Conservation (phyloP, 495 filamentous ascomycete genomes). For the Amorphotheca resinae region DNA sequence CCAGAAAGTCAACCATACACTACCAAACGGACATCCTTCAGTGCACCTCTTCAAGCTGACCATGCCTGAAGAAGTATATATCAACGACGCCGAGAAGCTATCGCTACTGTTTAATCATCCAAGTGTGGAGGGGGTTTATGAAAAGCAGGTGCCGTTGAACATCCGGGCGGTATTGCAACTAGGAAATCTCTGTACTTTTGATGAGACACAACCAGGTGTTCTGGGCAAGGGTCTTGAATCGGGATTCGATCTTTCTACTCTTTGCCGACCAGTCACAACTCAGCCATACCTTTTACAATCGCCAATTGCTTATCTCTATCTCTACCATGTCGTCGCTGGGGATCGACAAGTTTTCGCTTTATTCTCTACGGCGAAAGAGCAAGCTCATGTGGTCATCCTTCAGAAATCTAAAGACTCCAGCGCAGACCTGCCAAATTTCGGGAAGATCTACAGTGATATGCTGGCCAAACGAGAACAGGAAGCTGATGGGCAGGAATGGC, state of each 20-base stretch:
- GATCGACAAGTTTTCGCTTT: conserved; percentile 88
- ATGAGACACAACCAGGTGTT: conserved; percentile 78
- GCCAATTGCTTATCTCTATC: conserved; percentile 66
- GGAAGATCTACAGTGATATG: conserved; percentile 79
- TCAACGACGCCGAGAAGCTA: conserved; percentile 72
- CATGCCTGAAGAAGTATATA: conserved; percentile 77
- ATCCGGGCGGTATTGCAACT: conserved; percentile 77
- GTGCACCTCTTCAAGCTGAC: conserved; percentile 88
- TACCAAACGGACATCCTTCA: conserved; percentile 92
- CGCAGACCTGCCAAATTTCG: conserved; percentile 79
- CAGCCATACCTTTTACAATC: conserved; percentile 59
- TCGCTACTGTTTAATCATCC: conserved; percentile 75
- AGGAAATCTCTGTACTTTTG: conserved; percentile 89
- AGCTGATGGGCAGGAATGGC: conserved; percentile 52
- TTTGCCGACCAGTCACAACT: conserved; percentile 53
- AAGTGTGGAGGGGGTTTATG: conserved; percentile 93
- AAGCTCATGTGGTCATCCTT: conserved; percentile 76
- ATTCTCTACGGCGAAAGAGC: conserved; percentile 70
- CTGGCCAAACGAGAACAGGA: conserved; percentile 53
- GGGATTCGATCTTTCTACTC: conserved; percentile 75
- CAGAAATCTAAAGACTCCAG: conserved; percentile 58
- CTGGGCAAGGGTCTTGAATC: conserved; percentile 86
- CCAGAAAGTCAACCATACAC: conserved; percentile 80
- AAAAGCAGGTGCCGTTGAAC: conserved; percentile 77
- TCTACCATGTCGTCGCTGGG: conserved; percentile 84